Percentiles rank a stretch among this genome's conserved stretches.
phyloP scores from a whole-genome alignment of 2,329 filamentous ascomycete species.

The Pestalotiopsis sp. region DNA sequence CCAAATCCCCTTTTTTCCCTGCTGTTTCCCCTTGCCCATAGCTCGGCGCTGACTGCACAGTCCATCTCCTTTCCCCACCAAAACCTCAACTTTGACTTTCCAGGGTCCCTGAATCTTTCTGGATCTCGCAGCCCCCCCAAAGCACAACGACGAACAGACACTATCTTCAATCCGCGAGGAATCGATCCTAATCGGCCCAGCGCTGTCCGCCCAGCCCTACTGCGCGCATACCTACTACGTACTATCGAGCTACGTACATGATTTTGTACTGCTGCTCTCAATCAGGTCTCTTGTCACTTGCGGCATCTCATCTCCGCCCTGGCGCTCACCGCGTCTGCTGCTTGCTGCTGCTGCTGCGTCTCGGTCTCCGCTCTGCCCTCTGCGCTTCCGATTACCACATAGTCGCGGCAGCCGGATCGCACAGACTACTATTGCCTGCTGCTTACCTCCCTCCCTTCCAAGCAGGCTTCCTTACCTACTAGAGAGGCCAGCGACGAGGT shows the following conservation, averaged over 20 bases:
- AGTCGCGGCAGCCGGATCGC: slow-evolving; percentile 1
- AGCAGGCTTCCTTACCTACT: not conserved
- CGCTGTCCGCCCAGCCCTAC: slow-evolving; percentile 2
- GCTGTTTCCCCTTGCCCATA: not conserved
- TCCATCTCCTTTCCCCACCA: slow-evolving; percentile 8
- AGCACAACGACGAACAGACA: not conserved
- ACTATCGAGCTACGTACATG: not conserved
- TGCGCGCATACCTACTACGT: not conserved
- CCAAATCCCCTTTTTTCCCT: slow-evolving; percentile 1
- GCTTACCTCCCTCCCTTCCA: not conserved
- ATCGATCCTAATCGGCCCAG: not conserved
- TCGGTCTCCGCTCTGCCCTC: not conserved
- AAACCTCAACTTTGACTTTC: slow-evolving; percentile 9
- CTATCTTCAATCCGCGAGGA: not conserved
- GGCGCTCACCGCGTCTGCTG: not conserved
- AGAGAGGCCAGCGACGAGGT: not conserved
- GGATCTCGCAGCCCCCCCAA: not conserved
- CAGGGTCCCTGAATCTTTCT: slow-evolving; percentile 6
- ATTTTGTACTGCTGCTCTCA: not conserved
- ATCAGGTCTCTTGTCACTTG: not conserved
- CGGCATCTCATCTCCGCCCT: slow-evolving; percentile 1
- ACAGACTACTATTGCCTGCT: not conserved
- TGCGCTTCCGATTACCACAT: not conserved
- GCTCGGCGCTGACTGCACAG: not conserved
- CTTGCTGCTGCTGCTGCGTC: not conserved